Conservation (phyloP, 805 yeast genomes). For the Yamadazyma sp. region DNA sequence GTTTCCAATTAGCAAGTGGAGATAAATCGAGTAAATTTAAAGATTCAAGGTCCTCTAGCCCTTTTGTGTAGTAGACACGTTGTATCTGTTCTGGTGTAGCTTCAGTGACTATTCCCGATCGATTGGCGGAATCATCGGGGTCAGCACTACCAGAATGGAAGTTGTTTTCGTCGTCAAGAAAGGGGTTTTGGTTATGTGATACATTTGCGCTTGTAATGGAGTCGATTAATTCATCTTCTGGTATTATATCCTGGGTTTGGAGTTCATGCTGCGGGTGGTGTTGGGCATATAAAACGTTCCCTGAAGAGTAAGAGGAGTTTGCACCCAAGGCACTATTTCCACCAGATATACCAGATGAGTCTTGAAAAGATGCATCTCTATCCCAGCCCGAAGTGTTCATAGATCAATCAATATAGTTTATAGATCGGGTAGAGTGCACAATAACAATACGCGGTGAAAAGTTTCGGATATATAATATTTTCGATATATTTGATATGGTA, state of each 20-base stretch:
- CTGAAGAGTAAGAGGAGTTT: neutral
- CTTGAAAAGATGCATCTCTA: constrained; percentile 7
- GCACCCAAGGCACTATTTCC: neutral
- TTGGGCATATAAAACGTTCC: neutral
- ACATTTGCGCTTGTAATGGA: constrained; percentile 24
- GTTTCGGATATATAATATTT: neutral
- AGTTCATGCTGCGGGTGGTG: constrained; percentile 23
- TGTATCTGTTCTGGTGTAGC: constrained; percentile 43
- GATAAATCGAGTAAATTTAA: constrained; percentile 73
- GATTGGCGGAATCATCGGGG: constrained; percentile 7
- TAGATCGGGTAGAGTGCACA: neutral
- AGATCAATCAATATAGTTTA: too few species aligned
- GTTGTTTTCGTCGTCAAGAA: constrained; percentile 12
- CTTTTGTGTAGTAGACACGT: constrained; percentile 41
- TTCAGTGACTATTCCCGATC: constrained; percentile 19
- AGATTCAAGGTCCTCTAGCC: constrained; percentile 55
- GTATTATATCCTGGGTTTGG: constrained; percentile 28
- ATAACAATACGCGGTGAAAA: too few species aligned
- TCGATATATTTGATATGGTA: constrained; percentile 5
- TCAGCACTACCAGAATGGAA: constrained; percentile 11
- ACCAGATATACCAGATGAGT: constrained; percentile 5
- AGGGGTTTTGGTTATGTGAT: constrained; percentile 16
- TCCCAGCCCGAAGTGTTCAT: constrained; percentile 8
- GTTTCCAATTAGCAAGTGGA: constrained; percentile 78
- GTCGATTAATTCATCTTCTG: constrained; percentile 30